phyloP scores from a whole-genome alignment of 805 yeast species.

The Saccharomycopsis sp. region DNA sequence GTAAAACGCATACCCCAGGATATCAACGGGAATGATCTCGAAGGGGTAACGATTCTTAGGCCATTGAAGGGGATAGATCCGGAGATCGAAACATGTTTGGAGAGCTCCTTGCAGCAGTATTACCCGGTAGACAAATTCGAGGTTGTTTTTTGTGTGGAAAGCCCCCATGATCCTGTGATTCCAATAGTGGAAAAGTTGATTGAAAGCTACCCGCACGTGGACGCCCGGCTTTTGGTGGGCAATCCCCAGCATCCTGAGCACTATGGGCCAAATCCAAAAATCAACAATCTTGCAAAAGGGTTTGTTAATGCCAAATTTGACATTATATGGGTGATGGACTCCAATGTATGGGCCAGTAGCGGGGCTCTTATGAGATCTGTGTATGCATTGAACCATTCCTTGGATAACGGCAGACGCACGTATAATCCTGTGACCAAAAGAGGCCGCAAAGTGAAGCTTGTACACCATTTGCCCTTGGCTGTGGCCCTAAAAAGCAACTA shows the following conservation, averaged over 20 bases:
- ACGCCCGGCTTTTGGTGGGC: conserved; percentile 54
- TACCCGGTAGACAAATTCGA: conserved; percentile 58
- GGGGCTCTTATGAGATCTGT: conserved; percentile 63
- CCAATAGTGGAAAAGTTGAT: conserved; percentile 47
- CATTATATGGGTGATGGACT: conserved; percentile 77
- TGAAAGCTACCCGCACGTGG: conserved; percentile 45
- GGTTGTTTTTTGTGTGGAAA: conserved; percentile 70
- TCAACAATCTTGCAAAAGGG: conserved; percentile 81
- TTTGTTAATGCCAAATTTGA: conserved; percentile 62
- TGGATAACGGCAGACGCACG: conserved; percentile 42
- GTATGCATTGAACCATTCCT: conserved; percentile 38
- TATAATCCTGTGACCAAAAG: conserved; percentile 19
- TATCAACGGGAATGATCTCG: conserved; percentile 34
- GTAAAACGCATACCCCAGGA: conserved; percentile 21
- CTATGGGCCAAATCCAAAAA: conserved; percentile 85
- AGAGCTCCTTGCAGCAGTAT: conserved; percentile 58
- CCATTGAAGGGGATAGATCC: conserved; percentile 84
- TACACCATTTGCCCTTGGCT: conserved; percentile 79
- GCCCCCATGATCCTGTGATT: conserved; percentile 54
- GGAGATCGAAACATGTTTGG: conserved; percentile 60
- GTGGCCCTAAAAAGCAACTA: conserved; percentile 28
- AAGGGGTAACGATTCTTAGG: conserved; percentile 69
- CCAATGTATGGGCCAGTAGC: conserved; percentile 73
- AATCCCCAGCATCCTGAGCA: conserved; percentile 33
- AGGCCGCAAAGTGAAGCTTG: conserved; percentile 48